Evolutionary conservation across 2,329 filamentous ascomycete species (phyloP), one percentile per base, ranked within the genome.

Genomic region (Calonectria pseudoreteaudii): DNA sequence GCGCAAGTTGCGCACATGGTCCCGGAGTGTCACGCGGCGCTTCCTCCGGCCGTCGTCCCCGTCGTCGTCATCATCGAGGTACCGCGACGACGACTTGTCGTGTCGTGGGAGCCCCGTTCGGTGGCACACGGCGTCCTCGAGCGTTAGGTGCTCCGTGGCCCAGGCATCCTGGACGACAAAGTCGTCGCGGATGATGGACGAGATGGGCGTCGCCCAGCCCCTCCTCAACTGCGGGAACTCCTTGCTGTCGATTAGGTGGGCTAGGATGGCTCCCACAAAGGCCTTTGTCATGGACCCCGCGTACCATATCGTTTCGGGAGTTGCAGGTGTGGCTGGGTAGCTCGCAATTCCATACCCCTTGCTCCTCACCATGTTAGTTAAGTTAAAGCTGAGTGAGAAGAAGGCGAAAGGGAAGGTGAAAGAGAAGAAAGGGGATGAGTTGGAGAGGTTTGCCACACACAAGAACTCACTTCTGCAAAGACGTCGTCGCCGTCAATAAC

Each of bases 201-300:
- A 85, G 38, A 91, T 85, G 3, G 85, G 84, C 0, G 88, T 88
- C 4, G 83, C 80, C 87, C 89, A 91, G 44, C 86, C 83, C 3
- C 87, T 76, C 78, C 81, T 44, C 30, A 79, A 62, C 2, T 66
- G 67, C 2, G 80, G 70, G 52, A 80, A 73, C 30, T 74, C 41
- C 10, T 87, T 83, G n/a, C 86, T 85, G 8, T 90, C 83, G 10
- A 91, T 85, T 3, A 90, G 79, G 1, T 87, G 85, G 1, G 91
- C 80, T 3, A 92, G 80, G 0, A 85, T 84, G 1, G 89, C 89
- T 1, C 88, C 86, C 0, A 87, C 88, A 60, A 90, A 86, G 3
- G 89, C 87, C 79, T 92, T 92, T 26, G 89, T 90, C 1, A 87
- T 91, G 52, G 89, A 91, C 2, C 86, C 91, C 3, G 85, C 85